phyloP scores from a whole-genome alignment of 345 rosid genomes.

The Citrus inodora region DNA sequence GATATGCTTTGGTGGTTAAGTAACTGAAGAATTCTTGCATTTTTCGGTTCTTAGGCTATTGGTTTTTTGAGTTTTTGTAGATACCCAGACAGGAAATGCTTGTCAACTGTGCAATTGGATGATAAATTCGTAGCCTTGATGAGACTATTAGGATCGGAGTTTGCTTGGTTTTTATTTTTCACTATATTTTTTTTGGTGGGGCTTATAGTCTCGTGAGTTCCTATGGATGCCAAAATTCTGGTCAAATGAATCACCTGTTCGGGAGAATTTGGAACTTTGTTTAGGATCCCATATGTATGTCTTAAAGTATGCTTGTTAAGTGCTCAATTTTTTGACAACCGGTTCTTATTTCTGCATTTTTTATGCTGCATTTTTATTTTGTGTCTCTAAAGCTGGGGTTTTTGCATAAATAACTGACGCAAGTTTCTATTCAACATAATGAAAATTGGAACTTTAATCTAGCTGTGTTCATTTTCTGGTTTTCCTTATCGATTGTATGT shows the following conservation, averaged over 20 bases:
- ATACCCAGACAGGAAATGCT: conserved; percentile 8
- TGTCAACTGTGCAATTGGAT: conserved; percentile 7
- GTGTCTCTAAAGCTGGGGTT: background rate
- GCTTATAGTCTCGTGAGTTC: background rate
- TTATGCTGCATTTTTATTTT: background rate
- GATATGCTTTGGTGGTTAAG: background rate
- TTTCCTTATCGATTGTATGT: background rate
- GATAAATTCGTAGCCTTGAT: background rate
- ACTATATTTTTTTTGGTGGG: background rate
- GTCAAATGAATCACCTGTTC: background rate
- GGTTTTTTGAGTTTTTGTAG: background rate
- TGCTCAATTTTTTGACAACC: background rate
- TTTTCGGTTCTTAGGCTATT: background rate
- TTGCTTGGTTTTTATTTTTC: background rate
- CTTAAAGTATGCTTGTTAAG: background rate
- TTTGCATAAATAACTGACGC: background rate
- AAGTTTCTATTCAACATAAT: background rate
- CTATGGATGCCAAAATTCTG: background rate
- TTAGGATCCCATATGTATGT: background rate
- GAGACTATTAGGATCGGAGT: background rate
- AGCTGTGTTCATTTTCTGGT: background rate
- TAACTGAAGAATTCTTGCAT: background rate
- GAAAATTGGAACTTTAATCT: background rate
- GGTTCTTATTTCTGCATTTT: conserved; percentile 1
- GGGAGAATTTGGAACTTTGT: background rate